These are phyloP conservation scores for Diaporthe destruens DNA, from an alignment of 2,329 filamentous ascomycete genomes.

Conservation along the genomic window DNA sequence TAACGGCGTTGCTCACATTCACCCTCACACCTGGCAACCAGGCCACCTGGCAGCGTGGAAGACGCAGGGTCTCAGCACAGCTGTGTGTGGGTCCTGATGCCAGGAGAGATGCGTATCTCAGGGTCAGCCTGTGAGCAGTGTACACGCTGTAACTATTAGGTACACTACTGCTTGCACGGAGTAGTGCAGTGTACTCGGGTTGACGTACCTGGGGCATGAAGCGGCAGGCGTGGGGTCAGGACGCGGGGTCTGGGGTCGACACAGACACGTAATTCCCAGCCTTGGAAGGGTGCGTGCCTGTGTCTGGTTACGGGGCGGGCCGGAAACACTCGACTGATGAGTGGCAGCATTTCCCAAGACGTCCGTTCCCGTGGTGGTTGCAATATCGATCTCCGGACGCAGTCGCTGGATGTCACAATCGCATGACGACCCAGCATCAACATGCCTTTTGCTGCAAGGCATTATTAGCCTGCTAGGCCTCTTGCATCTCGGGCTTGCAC, in stretches of 20 bases:
- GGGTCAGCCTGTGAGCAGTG: not conserved
- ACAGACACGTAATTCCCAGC: not conserved
- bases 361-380: not conserved
- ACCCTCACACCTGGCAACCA: no score
- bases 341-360: conserved; percentile 9
- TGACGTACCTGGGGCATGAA: conserved; percentile 6
- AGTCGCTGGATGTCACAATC: conserved; percentile 11
- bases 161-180: no score
- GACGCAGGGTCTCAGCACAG: not conserved
- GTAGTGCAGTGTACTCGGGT: not conserved
- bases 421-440: conserved; percentile 17
- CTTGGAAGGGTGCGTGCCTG: not conserved
- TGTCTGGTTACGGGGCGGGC: conserved; percentile 14
- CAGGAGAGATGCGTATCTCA: not conserved
- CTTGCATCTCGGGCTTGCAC: not conserved
- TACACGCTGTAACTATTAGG: no score
- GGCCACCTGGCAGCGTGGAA: not conserved
- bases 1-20: not conserved
- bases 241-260: conserved; percentile 34
- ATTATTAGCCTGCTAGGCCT: not conserved
- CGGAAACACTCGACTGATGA: conserved; percentile 5
- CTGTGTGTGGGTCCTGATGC: not conserved
- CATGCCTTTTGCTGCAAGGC: not conserved
- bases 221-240: conserved; percentile 6
- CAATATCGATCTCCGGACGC: conserved; percentile 6